Conservation (phyloP, 192 early-diverging fungal species). For the Irineochytrium annulatum region DNA sequence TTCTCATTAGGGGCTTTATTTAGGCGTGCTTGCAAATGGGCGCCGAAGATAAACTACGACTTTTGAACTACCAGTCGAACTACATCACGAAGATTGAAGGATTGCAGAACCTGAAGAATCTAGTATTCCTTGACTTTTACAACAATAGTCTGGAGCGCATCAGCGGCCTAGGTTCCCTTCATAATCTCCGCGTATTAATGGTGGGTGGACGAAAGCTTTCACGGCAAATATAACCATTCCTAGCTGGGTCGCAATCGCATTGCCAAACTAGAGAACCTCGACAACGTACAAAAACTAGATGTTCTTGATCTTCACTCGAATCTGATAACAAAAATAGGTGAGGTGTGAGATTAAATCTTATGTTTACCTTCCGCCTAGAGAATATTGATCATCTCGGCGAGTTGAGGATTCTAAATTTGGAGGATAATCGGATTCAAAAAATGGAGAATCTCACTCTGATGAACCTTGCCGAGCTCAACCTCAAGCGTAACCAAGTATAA, state of each 20-base stretch:
- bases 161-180: conserved; percentile 27
- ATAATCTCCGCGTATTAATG: conserved; percentile 49
- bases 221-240: not conserved
- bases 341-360: not conserved
- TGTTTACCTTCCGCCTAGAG: conserved; percentile 33
- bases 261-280: conserved; percentile 32
- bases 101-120: conserved; percentile 34
- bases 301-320: conserved; percentile 52
- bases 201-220: not conserved
- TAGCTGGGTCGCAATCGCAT: conserved; percentile 48
- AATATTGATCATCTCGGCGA: conserved; percentile 36
- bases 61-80: conserved; percentile 54
- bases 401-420: conserved; percentile 46
- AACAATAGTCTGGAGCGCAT: conserved; percentile 41
- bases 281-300: conserved; percentile 35
- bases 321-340: conserved; percentile 41
- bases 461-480: conserved; percentile 43
- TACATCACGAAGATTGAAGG: conserved; percentile 39
- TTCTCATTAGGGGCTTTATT: too few relatives aligned
- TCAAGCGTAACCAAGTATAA: conserved; percentile 44
- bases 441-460: conserved; percentile 19
- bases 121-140: conserved; percentile 54
- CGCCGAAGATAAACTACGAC: conserved; percentile 35
- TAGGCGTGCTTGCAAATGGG: conserved; percentile 24
- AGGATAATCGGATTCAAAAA: conserved; percentile 41